A percentile compares a stretch with the other conserved stretches of the same genome.
phyloP scores from a whole-genome alignment of 2,329 filamentous ascomycete genomes.

The Colletotrichum brevisporum region DNA sequence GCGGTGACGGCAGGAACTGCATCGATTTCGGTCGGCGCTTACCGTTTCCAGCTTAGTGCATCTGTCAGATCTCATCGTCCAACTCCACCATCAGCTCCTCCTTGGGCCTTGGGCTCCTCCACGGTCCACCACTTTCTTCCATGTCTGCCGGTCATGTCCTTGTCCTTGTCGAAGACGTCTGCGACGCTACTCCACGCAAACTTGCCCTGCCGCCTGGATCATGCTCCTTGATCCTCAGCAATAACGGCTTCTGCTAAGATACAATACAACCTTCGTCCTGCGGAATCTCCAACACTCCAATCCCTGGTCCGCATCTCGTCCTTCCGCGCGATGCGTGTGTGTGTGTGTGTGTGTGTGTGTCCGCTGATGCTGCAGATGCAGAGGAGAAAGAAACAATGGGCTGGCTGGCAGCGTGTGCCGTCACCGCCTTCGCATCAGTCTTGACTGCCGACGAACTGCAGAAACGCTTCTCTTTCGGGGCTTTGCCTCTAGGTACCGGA shows the following conservation, averaged over 20 bases:
- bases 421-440: constrained; percentile 6
- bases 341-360: constrained; percentile 10
- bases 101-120: background rate
- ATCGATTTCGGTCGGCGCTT: constrained; percentile 22
- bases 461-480: background rate
- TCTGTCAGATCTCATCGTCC: constrained; percentile 40
- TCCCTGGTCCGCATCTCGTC: constrained; percentile 18
- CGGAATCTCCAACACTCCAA: constrained; percentile 19
- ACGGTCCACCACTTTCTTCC: background rate
- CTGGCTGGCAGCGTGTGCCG: background rate
- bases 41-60: constrained; percentile 20
- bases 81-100: background rate
- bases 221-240: background rate
- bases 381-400: constrained; percentile 15
- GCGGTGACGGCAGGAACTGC: constrained; percentile 37
- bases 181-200: constrained; percentile 27
- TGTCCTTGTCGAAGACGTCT: constrained; percentile 28
- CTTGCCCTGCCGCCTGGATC: background rate
- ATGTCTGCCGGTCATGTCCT: background rate
- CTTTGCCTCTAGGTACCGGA: background rate
- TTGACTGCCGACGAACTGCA: constrained; percentile 9
- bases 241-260: constrained; percentile 14
- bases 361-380: constrained; percentile 24
- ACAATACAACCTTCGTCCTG: constrained; percentile 6
- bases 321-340: constrained; percentile 13